Base-by-base conservation (phyloP, 2,329 filamentous ascomycete species). In the Talaromyces atroroseus region DNA sequence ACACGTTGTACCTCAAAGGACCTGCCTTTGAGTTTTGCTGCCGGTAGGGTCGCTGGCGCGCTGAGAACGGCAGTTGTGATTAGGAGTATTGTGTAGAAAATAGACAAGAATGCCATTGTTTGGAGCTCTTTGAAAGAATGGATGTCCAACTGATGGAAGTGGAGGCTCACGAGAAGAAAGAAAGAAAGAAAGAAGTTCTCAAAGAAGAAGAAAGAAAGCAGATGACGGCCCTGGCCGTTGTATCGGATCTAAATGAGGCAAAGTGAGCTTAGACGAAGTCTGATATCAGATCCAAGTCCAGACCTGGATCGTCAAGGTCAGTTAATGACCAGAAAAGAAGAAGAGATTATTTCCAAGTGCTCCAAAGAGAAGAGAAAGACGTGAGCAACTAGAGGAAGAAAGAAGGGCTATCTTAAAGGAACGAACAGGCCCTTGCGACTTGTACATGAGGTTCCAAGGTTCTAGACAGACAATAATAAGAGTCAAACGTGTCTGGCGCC, bases 1-100 rank as follows among this genome's bases (percentile, higher is more conserved):
- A 81, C 73, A 36, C 85, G 78, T 51, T 82, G 78, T 34, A 88
- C 78, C 67, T 80, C 82, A 74, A 87, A 88, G 7, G 82, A 83
- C 55, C 70, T 66, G 61, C 68, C 66, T 61, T 68, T 64, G 16
- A 58, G 62, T 29, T 63, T 61, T 29, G 60, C 53, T 8, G 26
- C 58, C 24, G 68, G 65, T n/a, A 24, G 23, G 32, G 44, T 34
- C 26, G 49, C 51, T 10, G 74, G 74, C 12, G 64, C 66, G 29
- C 71, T 66, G 29, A 74, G 62, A 52, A 62, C 68, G 18, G 66
- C 59, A 24, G 65, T 65, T 46, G 68, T 63, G 56, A 76, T 57
- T 51, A 69, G 66, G 45, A 70, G 55, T 12, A 65, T 59, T 4
- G 68, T 47, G 29, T 52, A 62, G 42, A 66, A 40, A 52, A 72